Base-by-base conservation (phyloP, 768 basidiomycete species). In the Tulasnella sp. region DNA sequence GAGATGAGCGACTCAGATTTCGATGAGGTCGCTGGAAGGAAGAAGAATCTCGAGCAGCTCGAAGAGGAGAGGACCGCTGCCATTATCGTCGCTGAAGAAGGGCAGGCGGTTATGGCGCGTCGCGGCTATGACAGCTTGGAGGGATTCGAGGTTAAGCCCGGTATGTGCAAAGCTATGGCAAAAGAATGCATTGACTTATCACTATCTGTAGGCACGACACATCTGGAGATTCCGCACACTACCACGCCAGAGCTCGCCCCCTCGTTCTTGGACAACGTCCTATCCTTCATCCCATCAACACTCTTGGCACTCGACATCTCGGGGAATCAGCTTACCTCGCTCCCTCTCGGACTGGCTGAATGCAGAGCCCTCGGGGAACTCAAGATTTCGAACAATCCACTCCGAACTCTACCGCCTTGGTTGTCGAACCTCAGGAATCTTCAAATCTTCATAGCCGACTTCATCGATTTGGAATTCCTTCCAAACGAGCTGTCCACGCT, bases 231-330 rank as follows among this genome's bases (percentile, higher is more conserved):
- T 55, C 91, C 93, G n/a, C 91, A 91, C 26, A 93, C 92, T 1
- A 87, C 85, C 78, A 93, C 91, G 3, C 93, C 93, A 48, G 93
- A 91, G 81, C 89, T 88, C 73, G 88, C 98, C 77, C 92, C 93
- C 26, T 82, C 88, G 2, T 94, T 96, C 83, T 87, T 99, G 77
- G 87, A 90, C 15, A 86, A 83, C 74, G 87, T 87, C 9, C 85
- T 98, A 3, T 93, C 94, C 35, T 88, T 89, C 79, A 93, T 96
- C 78, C 87, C 88, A 69, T 86, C 88, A 73, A 91, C 93, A 37
- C 89, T 99, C 67, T 90, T 99, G 78, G 95, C 94, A 13, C 89
- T 99, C 69, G 98, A 99, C 84, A 92, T 99, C 57, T 96, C 95
- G 44, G 90, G 91, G 80, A 96, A 96, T 83, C 92, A 92, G 81